phyloP scores from a whole-genome alignment of 495 filamentous ascomycete species.

The Penicillium bialowiezense region DNA sequence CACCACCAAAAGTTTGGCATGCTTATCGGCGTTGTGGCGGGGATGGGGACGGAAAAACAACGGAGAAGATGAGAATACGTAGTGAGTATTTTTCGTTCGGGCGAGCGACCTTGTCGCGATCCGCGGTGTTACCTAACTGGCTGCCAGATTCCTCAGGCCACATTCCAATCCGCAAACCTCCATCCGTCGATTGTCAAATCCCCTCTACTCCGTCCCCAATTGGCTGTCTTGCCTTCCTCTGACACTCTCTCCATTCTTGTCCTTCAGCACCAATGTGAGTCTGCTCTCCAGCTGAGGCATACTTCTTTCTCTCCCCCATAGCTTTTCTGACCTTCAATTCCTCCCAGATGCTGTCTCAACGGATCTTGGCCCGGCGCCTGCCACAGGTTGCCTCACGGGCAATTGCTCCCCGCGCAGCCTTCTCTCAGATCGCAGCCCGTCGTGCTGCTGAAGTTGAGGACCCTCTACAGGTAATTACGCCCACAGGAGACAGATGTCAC shows the following conservation, averaged over 20 bases:
- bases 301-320: not conserved
- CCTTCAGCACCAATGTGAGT: constrained; percentile 33
- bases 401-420: constrained; percentile 50
- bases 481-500: constrained; percentile 4
- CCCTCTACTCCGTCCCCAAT: constrained; percentile 19
- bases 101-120: constrained; percentile 28
- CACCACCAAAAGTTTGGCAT: constrained; percentile 59
- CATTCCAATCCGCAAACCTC: constrained; percentile 27
- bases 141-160: constrained; percentile 15
- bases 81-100: constrained; percentile 43
- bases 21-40: constrained; percentile 48
- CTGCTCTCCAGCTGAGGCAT: not conserved
- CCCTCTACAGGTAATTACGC: constrained; percentile 67
- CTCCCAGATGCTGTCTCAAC: constrained; percentile 64
- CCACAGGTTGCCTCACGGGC: constrained; percentile 44
- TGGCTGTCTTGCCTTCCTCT: constrained; percentile 17
- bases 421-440: constrained; percentile 50
- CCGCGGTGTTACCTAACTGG: constrained; percentile 20
- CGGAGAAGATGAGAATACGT: constrained; percentile 34
- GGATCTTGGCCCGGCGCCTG: constrained; percentile 50
- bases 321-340: constrained; percentile 17
- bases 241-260: constrained; percentile 27
- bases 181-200: constrained; percentile 29
- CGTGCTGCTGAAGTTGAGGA: constrained; percentile 65
- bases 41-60: constrained; percentile 37